A percentile compares a stretch with the other conserved stretches of the same genome.
Evolutionary conservation across 176 grass and related monocot genomes (phyloP).

Genomic region (Eleusine indica): DNA sequence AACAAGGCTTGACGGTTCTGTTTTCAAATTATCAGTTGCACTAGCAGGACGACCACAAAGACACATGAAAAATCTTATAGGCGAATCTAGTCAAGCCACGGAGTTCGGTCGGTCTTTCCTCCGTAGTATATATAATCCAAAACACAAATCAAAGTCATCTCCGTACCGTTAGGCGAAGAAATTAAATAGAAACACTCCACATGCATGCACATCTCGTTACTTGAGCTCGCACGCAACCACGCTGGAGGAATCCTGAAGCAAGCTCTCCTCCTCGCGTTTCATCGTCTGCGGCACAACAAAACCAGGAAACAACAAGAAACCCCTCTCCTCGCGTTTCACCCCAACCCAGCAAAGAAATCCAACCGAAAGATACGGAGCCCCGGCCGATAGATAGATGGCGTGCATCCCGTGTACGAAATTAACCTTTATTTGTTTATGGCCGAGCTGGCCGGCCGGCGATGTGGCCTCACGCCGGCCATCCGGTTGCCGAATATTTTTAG

Average conservation of each 20-base stretch:
- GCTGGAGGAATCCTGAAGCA: not conserved
- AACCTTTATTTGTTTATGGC: slow-evolving; percentile 21
- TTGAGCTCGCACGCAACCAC: slow-evolving; percentile 17
- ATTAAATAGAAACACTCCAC: not conserved
- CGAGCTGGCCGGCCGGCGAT: not conserved
- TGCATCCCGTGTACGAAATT: too few species aligned
- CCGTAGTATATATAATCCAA: too few species aligned
- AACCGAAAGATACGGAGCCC: not conserved
- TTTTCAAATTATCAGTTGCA: not conserved
- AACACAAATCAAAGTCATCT: too few species aligned
- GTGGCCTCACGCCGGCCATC: slow-evolving; percentile 31
- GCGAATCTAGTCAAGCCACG: not conserved
- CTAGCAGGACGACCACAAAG: not conserved
- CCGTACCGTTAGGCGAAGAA: not conserved
- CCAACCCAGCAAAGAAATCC: not conserved
- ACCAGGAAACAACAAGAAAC: slow-evolving; percentile 16
- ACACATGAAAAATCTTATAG: too few species aligned
- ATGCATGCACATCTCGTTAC: slow-evolving; percentile 27
- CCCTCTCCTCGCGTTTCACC: not conserved
- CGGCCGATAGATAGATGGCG: too few species aligned
- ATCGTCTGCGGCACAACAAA: not conserved
- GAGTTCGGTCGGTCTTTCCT: too few species aligned
- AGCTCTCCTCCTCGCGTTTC: not conserved
- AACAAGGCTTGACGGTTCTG: too few species aligned
- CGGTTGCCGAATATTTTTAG: not conserved